phyloP scores from a whole-genome alignment of 306 rosid genomes.

The Acacia acuminata region DNA sequence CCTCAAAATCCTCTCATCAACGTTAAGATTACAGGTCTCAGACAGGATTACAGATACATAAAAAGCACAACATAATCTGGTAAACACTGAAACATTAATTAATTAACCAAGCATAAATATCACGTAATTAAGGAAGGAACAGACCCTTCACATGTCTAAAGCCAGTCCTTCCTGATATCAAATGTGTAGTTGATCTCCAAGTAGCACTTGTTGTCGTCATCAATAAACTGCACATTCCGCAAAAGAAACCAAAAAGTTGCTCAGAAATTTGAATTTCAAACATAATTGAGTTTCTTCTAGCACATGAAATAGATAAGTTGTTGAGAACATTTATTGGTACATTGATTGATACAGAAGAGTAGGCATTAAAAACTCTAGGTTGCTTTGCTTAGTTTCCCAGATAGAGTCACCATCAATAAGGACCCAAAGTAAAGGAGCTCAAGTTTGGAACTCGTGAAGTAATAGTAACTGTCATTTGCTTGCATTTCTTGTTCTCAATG shows the following conservation, averaged over 20 bases:
- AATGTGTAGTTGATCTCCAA: slow-evolving; percentile 90
- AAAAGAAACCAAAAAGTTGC: not conserved
- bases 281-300: slow-evolving; percentile 21
- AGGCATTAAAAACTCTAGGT: slow-evolving; percentile 36
- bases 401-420: slow-evolving; percentile 14
- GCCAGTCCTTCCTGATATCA: slow-evolving; percentile 85
- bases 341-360: slow-evolving; percentile 25
- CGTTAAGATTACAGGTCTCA: slow-evolving; percentile 47
- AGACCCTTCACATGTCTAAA: slow-evolving; percentile 32
- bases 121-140: slow-evolving; percentile 6
- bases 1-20: slow-evolving; percentile 51
- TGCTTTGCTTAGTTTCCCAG: slow-evolving; percentile 25
- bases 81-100: slow-evolving; percentile 40
- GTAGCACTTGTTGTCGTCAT: slow-evolving; percentile 90
- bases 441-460: slow-evolving; percentile 19
- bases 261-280: slow-evolving; percentile 43
- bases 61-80: slow-evolving; percentile 40
- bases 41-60: slow-evolving; percentile 29
- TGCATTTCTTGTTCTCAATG: not conserved
- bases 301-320: slow-evolving; percentile 32
- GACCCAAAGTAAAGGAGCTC: slow-evolving; percentile 18
- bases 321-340: slow-evolving; percentile 33
- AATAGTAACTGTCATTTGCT: not conserved
- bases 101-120: slow-evolving; percentile 9
- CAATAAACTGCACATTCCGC: slow-evolving; percentile 58